A percentile compares a stretch with the other conserved stretches of the same genome.
Conservation (phyloP, 139 green algal species). For the Chlorella ohadii region DNA sequence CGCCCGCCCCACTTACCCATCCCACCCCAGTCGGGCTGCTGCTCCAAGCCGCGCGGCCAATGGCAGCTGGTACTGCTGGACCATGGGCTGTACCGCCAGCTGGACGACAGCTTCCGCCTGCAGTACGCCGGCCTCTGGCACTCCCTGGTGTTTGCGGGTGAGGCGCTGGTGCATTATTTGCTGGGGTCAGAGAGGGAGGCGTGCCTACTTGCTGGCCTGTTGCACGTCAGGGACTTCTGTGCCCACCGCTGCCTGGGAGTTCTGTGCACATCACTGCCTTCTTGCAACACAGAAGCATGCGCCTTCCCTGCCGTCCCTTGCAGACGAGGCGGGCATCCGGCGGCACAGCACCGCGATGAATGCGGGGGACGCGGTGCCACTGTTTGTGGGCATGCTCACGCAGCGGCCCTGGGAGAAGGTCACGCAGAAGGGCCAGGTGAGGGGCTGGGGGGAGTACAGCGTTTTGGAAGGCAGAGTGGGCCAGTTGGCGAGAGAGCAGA, state of each 20-base stretch:
- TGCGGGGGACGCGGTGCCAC: constrained; percentile 73
- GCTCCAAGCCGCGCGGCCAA: background rate
- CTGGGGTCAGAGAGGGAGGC: too few relatives aligned
- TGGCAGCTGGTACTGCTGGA: constrained; percentile 90
- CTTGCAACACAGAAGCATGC: too few relatives aligned
- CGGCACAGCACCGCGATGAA: constrained; percentile 77
- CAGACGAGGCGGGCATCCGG: constrained; percentile 78
- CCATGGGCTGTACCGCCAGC: constrained; percentile 82
- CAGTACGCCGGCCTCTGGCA: constrained; percentile 85
- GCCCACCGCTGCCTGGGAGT: too few relatives aligned
- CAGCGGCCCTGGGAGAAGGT: constrained; percentile 86
- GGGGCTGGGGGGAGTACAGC: too few relatives aligned
- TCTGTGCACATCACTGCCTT: too few relatives aligned
- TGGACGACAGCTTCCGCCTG: constrained; percentile 66
- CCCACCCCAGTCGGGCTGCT: background rate
- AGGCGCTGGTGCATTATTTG: background rate
- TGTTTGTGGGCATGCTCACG: constrained; percentile 95
- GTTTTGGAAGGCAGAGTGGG: too few relatives aligned
- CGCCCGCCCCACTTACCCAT: too few relatives aligned
- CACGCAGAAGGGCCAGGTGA: constrained; percentile 7
- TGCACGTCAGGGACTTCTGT: too few relatives aligned
- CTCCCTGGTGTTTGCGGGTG: constrained; percentile 77
- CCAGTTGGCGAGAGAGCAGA: too few relatives aligned
- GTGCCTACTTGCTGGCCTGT: too few relatives aligned
- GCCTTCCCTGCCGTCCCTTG: too few relatives aligned